Percentiles rank a stretch among this genome's conserved stretches.
phyloP scores from a whole-genome alignment of 257 asterid genomes.

The Solanum medicagineum region DNA sequence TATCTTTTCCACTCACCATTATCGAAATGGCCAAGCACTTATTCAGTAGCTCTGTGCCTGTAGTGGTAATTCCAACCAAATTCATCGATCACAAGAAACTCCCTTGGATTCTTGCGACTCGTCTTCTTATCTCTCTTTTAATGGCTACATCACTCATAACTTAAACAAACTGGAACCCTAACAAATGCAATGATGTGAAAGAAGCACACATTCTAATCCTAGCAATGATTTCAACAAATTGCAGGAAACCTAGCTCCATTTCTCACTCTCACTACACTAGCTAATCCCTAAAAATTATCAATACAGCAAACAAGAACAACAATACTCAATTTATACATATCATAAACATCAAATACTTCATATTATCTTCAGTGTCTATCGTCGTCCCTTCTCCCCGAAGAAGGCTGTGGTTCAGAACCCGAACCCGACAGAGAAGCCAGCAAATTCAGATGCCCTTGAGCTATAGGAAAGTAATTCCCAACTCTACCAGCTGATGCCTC shows the following conservation, averaged over 20 bases:
- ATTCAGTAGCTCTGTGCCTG: neutral
- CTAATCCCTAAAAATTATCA: neutral
- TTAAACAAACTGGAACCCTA: neutral
- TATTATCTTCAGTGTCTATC: conserved; percentile 27
- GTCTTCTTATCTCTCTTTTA: neutral
- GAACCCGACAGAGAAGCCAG: conserved; percentile 66
- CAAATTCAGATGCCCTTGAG: conserved; percentile 87
- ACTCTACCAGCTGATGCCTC: conserved; percentile 92
- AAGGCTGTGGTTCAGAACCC: conserved; percentile 80
- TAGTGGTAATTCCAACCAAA: neutral
- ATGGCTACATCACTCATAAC: neutral
- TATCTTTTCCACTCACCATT: neutral
- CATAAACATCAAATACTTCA: neutral
- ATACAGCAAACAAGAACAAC: neutral
- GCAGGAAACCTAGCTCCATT: neutral
- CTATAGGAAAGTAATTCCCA: conserved; percentile 87
- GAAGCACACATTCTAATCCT: neutral
- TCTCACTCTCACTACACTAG: neutral
- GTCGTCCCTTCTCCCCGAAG: conserved; percentile 52
- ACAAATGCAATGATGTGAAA: neutral
- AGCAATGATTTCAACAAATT: conserved; percentile 1
- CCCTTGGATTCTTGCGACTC: neutral
- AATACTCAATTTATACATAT: neutral
- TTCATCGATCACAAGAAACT: neutral
- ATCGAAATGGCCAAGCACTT: neutral